phyloP scores from a whole-genome alignment of 148 eudicot genomes.

The Camellia japonica region DNA sequence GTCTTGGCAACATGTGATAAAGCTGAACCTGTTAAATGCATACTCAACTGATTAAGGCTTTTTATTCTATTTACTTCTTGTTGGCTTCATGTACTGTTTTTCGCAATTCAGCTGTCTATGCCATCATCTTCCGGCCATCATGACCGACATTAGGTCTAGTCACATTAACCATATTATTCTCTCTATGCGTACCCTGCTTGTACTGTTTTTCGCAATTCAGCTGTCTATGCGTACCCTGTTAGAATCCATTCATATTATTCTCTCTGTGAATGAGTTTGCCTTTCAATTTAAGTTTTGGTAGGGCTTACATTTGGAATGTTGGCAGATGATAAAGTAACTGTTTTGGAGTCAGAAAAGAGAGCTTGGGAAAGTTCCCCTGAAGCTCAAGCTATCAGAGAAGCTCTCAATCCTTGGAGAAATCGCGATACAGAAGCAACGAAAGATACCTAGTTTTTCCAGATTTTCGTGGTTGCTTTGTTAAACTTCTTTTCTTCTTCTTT shows the following conservation, averaged over 20 bases:
- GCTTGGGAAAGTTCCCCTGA: conserved; percentile 85
- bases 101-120: no score
- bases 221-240: neutral
- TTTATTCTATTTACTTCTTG: no score
- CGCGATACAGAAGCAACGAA: conserved; percentile 40
- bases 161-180: neutral
- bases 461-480: neutral
- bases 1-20: no score
- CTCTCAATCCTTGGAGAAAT: conserved; percentile 84
- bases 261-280: neutral
- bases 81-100: no score
- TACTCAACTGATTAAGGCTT: no score
- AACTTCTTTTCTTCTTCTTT: no score
- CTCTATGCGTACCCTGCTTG: neutral
- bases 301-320: neutral
- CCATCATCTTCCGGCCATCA: no score
- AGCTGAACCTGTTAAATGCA: no score
- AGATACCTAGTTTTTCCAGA: conserved; percentile 21
- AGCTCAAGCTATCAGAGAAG: conserved; percentile 82
- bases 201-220: no score
- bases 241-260: neutral
- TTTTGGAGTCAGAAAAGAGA: conserved; percentile 75
- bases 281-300: neutral
- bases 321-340: conserved; percentile 92
- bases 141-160: no score